Evolutionary conservation across 1,284 basidiomycete species (phyloP), one percentile per base, ranked within the genome.

Genomic region (Marasmius fiardii): DNA sequence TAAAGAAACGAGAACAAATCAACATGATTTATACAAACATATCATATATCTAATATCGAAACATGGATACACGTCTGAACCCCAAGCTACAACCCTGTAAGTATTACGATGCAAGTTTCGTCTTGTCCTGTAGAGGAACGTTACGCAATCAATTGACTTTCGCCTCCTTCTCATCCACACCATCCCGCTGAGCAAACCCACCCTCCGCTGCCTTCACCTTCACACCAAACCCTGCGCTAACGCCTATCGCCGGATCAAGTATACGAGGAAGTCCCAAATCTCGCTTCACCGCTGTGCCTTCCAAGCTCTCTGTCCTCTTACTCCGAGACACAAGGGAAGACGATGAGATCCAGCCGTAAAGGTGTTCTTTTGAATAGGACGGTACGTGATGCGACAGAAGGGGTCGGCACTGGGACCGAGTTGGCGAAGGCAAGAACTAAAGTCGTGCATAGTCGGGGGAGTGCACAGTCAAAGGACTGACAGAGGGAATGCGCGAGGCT

Each of bases 401-500:
- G 65, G 62, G 39, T 67, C 64, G 16, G 64, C 31, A 6, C 63
- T 66, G 26, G 2, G 21, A 16, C n/a, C n/a, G 37, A 45, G 11
- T 10, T 23, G 54, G 11, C 16, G 47, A 18, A 26, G 44, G 8
- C n/a, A n/a, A 12, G 34, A 18, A 37, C 14, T 20, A 41, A 16
- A 26, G 34, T 16, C 24, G 11, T n/a, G 20, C 10, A 34, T 6
- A 4, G 16, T 6, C 16, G 10, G 10, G 34, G 44, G 21, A 52
- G 51, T 1, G 49, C 18, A 47, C 55, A 56, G n/a, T 52, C 34
- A 66, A 55, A 18, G 72, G 71, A 47, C 67, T 69, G 18, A 73
- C 72, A 5, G 54, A 35, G 1, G 70, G 69, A n/a, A 75, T 45
- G 4, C 59, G n/a, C n/a, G 43, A 2, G 69, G 64, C n/a, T 62